These are phyloP conservation scores for Penicillium freii DNA, from an alignment of 2,329 filamentous ascomycete species.

Conservation along the genomic window DNA sequence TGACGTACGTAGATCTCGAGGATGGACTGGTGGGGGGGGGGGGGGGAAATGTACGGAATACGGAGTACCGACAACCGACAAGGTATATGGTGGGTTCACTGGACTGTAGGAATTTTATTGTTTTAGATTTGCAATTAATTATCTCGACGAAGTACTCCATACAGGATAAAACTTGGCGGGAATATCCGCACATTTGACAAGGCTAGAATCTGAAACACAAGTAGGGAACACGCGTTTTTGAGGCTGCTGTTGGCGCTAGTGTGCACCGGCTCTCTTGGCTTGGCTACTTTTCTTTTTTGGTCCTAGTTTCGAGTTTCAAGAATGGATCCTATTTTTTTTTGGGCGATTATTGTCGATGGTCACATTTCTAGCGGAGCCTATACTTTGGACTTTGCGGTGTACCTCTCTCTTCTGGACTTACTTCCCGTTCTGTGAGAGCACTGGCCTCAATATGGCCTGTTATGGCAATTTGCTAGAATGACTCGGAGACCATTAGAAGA, in stretches of 20 bases:
- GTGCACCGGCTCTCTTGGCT: constrained; percentile 17
- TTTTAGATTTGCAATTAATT: not conserved
- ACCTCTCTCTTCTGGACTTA: constrained; percentile 1
- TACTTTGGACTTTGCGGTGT: constrained; percentile 4
- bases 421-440: not conserved
- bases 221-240: constrained; percentile 26
- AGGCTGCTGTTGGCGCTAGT: constrained; percentile 20
- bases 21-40: not conserved
- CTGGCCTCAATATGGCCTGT: constrained; percentile 8
- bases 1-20: not conserved
- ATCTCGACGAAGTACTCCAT: not conserved
- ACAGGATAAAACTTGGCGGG: not conserved
- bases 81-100: not conserved
- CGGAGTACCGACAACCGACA: not conserved
- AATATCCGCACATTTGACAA: constrained; percentile 19
- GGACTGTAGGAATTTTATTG: not conserved
- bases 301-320: constrained; percentile 9
- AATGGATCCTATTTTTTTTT: not conserved
- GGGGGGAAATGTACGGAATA: not conserved
- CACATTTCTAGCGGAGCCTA: constrained; percentile 4
- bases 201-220: constrained; percentile 22
- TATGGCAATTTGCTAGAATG: not conserved
- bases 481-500: not conserved
- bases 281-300: not conserved
- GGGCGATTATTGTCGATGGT: constrained; percentile 9